Evolutionary conservation across 768 basidiomycete genomes (phyloP), one percentile per base, ranked within the genome.

Genomic region (Boletus eberwhitei): DNA sequence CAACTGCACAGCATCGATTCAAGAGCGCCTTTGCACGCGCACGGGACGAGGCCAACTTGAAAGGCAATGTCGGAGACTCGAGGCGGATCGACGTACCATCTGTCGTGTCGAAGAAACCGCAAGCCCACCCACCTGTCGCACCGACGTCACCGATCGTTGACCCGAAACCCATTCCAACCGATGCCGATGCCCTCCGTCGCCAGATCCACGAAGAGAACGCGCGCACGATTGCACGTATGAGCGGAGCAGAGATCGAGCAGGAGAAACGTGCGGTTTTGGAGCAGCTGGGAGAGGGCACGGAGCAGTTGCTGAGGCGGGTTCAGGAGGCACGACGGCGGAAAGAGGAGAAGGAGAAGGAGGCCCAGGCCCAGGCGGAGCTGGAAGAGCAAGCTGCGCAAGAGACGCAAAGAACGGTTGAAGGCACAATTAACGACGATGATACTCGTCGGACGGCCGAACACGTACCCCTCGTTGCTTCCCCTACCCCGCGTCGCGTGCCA

Each of bases 161-260:
- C 34, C 8, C 54, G n/a, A 63, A 58, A 13, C 55, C 59, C 26
- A 57, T 63, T 24, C 64, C 59, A 12, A 62, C 64, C 17, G 35
- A 67, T 2, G 68, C 74, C 1, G 57, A 66, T 57, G 73, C 74
- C 45, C 85, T 86, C 79, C 74, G 81, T 52, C 71, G 70, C 11
- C 82, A 82, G 61, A 80, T 85, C 50, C 83, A 81, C 60, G 75
- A 76, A 51, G 88, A 92, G 63, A 94, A 95, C 59, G 76, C 79
- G 53, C 69, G 72, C 12, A 71, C 73, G 29, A 79, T 95, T 2
- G 81, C 80, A 17, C 68, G 63, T 2, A 95, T 95, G 93, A 77
- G 79, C 3, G 79, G 81, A 12, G 82, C 83, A 16, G 88, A 94
- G 66, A 76, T 84, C 11, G 83, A 86, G 57, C 69, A 79, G 48